These are phyloP conservation scores for Didymella keratinophila DNA, from an alignment of 2,329 filamentous ascomycete genomes.

Conservation along the genomic window DNA sequence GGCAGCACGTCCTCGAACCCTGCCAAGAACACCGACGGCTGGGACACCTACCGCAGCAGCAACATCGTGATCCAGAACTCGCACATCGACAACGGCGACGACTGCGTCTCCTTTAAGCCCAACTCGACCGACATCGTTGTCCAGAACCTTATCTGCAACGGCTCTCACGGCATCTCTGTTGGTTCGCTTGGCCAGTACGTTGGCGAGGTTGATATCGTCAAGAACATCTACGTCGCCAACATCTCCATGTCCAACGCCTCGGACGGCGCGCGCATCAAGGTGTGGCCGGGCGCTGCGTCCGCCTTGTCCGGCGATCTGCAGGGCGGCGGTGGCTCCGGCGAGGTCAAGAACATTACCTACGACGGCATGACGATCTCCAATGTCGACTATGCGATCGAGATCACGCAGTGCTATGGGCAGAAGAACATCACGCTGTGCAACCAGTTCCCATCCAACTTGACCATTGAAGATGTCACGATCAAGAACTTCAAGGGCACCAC, in stretches of 20 bases:
- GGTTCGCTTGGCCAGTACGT: conserved; percentile 74
- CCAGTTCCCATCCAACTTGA: conserved; percentile 63
- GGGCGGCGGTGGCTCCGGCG: conserved; percentile 70
- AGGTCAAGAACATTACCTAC: conserved; percentile 72
- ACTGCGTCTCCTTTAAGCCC: conserved; percentile 78
- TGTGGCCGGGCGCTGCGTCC: conserved; percentile 69
- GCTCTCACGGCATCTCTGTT: conserved; percentile 76
- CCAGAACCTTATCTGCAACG: conserved; percentile 72
- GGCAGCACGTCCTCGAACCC: conserved; percentile 60
- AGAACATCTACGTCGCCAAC: conserved; percentile 66
- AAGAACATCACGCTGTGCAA: conserved; percentile 69
- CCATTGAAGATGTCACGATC: conserved; percentile 64
- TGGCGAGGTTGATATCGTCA: conserved; percentile 70
- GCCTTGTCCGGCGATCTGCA: conserved; percentile 67
- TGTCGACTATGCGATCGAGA: conserved; percentile 70
- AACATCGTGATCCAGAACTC: conserved; percentile 73
- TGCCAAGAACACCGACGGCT: conserved; percentile 71
- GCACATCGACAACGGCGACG: conserved; percentile 69
- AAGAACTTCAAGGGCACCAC: conserved; percentile 66
- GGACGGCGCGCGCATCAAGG: conserved; percentile 76
- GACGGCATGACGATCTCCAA: conserved; percentile 67
- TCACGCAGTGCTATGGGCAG: conserved; percentile 72
- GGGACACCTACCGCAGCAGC: conserved; percentile 69
- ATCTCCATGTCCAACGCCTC: conserved; percentile 53
- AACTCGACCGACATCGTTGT: conserved; percentile 74